Evolutionary conservation across 2,329 filamentous ascomycete species (phyloP), one percentile per base, ranked within the genome.

Genomic region (Alternaria brassicicola): DNA sequence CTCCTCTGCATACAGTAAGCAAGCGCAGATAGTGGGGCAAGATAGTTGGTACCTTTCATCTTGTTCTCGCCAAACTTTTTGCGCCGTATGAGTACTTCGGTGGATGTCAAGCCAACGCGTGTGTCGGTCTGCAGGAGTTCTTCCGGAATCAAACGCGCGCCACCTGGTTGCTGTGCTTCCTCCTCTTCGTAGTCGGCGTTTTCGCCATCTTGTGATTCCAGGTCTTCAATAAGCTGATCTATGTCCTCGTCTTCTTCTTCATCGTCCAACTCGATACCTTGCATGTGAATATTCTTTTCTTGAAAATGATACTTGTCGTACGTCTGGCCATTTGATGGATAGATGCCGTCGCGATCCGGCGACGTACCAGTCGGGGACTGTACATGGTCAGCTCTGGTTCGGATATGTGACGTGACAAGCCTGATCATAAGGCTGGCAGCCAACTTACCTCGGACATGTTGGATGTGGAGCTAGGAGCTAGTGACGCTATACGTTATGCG

Each of bases 161-260:
- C 77, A 65, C 84, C 86, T 38, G 83, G 67, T 33, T 81, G 78
- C 28, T 81, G 78, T 31, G 78, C 80, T 62, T 82, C 83, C 42
- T 84, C 87, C 57, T 89, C 87, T 30, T 90, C 87, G 26, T 89
- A 87, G 25, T 88, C 82, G 17, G 83, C 81, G 52, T 85, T 84
- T 67, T 88, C 86, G 54, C 89, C 91, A 78, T 95, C 91, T 69
- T 92, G 84, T 39, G 89, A 92, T 80, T 95, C 90, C 67, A 96
- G 88, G 71, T 95, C 92, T 77, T 93, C 90, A 67, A 96, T 96
- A 72, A 96, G 84, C 72, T 88, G 87, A 74, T 96, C 91, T 67
- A 96, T 92, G 76, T 94, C 89, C 80, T 92, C 90, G 70, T 92
- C 89, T 43, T 91, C 89, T 21, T 93, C 89, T 47, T 91, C 89